A percentile compares a stretch with the other conserved stretches of the same genome.
Evolutionary conservation across 371 early-diverging fungal genomes (phyloP).

Genomic region (Chytridiales sp.): DNA sequence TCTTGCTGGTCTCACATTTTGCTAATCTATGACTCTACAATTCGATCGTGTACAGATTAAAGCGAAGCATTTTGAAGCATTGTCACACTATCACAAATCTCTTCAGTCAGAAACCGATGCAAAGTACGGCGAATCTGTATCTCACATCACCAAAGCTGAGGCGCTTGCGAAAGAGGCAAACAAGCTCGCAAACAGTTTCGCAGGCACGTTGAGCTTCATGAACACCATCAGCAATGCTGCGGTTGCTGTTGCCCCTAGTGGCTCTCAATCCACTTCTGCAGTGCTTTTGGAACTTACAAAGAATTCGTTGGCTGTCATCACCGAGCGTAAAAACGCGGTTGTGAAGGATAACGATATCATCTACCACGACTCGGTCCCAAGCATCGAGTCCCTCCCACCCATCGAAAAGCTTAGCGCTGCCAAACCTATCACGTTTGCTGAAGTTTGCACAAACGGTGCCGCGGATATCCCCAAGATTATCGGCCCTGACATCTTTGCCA

Average conservation of each 20-base stretch:
- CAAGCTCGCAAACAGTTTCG: conserved; percentile 66
- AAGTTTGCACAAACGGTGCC: conserved; percentile 52
- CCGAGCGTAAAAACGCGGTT: conserved; percentile 60
- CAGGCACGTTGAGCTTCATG: conserved; percentile 30
- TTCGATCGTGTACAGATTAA: conserved; percentile 59
- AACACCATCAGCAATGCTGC: conserved; percentile 19
- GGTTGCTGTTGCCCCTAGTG: conserved; percentile 47
- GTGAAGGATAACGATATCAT: conserved; percentile 93
- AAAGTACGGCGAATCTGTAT: conserved; percentile 84
- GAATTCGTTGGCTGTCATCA: conserved; percentile 52
- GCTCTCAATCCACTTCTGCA: conserved; percentile 49
- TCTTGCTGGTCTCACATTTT: background rate
- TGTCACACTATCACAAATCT: conserved; percentile 81
- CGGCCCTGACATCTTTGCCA: conserved; percentile 78
- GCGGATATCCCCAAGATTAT: conserved; percentile 49
- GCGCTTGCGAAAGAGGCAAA: conserved; percentile 78
- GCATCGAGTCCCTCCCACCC: conserved; percentile 70
- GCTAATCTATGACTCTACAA: background rate
- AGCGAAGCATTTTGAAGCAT: conserved; percentile 77
- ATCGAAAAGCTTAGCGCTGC: conserved; percentile 80
- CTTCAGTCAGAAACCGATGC: conserved; percentile 70
- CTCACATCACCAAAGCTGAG: conserved; percentile 77
- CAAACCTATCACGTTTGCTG: conserved; percentile 73
- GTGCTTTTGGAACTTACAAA: conserved; percentile 68
- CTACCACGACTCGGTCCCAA: conserved; percentile 88